Percentiles rank a stretch among this genome's conserved stretches.
phyloP scores from a whole-genome alignment of 2,329 filamentous ascomycete species.

The Sarocladium oryzae region DNA sequence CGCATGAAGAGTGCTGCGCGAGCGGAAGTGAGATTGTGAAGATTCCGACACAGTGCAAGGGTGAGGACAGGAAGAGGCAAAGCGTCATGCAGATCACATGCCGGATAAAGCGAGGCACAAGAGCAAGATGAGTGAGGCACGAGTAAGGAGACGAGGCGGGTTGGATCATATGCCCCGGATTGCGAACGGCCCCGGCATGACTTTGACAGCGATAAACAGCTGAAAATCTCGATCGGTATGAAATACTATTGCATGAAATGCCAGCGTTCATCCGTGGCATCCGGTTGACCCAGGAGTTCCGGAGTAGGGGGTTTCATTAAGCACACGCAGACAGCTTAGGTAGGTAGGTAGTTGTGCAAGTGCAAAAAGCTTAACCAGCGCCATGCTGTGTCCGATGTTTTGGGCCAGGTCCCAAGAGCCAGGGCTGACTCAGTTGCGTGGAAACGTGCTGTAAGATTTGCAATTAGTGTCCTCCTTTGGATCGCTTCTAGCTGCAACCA shows the following conservation, averaged over 20 bases:
- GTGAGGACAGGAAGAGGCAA: not conserved
- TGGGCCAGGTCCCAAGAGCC: not conserved
- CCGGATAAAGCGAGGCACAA: not conserved
- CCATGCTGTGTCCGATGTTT: not conserved
- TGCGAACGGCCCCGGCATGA: no score
- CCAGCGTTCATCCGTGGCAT: no score
- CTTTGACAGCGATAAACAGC: no score
- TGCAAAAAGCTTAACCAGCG: constrained; percentile 7
- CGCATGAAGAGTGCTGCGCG: not conserved
- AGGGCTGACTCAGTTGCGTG: constrained; percentile 1
- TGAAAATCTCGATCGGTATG: no score
- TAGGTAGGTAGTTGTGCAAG: not conserved
- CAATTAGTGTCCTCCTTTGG: not conserved
- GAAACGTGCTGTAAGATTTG: not conserved
- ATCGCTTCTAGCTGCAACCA: no score
- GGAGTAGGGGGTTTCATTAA: no score
- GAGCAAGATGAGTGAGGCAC: not conserved
- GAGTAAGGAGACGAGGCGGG: not conserved
- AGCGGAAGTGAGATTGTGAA: not conserved
- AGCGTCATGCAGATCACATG: not conserved
- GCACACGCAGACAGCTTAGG: no score
- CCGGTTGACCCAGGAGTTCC: no score
- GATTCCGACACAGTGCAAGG: no score
- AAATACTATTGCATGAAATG: no score
- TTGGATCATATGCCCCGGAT: no score